Evolutionary conservation across 208 protist species (phyloP).

Genomic region (Leishmania gerbilli): DNA sequence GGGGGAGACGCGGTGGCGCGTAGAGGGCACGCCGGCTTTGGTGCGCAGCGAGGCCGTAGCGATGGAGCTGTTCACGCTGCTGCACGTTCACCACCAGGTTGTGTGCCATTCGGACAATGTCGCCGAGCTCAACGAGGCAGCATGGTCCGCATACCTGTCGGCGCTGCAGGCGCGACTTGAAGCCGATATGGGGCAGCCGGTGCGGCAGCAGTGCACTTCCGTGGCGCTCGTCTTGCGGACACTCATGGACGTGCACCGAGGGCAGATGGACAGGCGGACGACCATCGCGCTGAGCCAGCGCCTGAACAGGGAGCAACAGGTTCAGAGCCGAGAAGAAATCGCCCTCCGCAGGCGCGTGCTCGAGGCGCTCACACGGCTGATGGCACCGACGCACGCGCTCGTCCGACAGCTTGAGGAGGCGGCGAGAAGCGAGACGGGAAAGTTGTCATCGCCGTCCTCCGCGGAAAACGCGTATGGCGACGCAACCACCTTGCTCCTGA

Average conservation of each 20-base stretch:
- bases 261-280: slow-evolving; percentile 7
- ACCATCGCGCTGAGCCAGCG: neutral
- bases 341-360: slow-evolving; percentile 2
- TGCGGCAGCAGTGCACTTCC: neutral
- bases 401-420: neutral
- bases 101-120: neutral
- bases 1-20: neutral
- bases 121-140: neutral
- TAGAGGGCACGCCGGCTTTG: neutral
- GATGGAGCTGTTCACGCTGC: slow-evolving; percentile 23
- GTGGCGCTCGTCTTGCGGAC: slow-evolving; percentile 21
- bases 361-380: slow-evolving; percentile 18
- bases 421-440: neutral
- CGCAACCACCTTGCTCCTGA: slow-evolving; percentile 17
- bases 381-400: slow-evolving; percentile 1
- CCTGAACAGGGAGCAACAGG: neutral
- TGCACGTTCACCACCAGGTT: slow-evolving; percentile 13
- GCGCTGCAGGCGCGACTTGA: slow-evolving; percentile 10
- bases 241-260: slow-evolving; percentile 13
- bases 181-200: neutral
- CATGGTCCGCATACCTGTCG: slow-evolving; percentile 13
- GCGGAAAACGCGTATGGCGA: neutral
- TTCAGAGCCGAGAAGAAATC: slow-evolving; percentile 1
- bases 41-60: neutral
- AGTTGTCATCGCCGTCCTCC: neutral